A percentile compares a stretch with the other conserved stretches of the same genome.
phyloP scores from a whole-genome alignment of 306 rosid species.

The Vicia sativa region DNA sequence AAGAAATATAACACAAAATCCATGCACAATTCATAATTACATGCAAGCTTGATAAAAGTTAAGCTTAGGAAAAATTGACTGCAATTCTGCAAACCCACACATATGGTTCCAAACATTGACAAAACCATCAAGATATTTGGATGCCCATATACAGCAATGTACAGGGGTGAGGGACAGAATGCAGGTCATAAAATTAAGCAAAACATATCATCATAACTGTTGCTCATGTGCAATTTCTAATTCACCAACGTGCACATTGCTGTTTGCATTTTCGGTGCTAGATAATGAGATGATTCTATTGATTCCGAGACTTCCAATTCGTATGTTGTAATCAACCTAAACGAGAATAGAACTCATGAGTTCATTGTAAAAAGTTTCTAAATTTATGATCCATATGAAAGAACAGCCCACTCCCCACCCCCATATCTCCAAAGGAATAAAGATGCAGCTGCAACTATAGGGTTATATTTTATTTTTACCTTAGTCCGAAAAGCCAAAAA shows the following conservation, averaged over 20 bases:
- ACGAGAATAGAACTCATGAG: slow-evolving; percentile 20
- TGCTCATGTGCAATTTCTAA: slow-evolving; percentile 32
- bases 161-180: slow-evolving; percentile 35
- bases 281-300: slow-evolving; percentile 28
- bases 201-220: slow-evolving; percentile 27
- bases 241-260: slow-evolving; percentile 32
- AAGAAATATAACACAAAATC: slow-evolving; percentile 28
- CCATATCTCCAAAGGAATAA: not conserved
- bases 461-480: slow-evolving; percentile 46
- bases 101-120: slow-evolving; percentile 31
- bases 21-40: slow-evolving; percentile 49
- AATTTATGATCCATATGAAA: slow-evolving; percentile 9
- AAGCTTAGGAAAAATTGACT: slow-evolving; percentile 31
- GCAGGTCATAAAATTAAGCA: slow-evolving; percentile 2
- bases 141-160: slow-evolving; percentile 49
- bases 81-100: slow-evolving; percentile 39
- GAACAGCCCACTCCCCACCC: not conserved
- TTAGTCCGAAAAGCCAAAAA: slow-evolving; percentile 65
- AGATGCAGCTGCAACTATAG: slow-evolving; percentile 30
- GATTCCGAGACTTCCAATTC: slow-evolving; percentile 15
- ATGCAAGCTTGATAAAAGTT: slow-evolving; percentile 41
- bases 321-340: slow-evolving; percentile 36
- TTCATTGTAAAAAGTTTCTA: slow-evolving; percentile 15
- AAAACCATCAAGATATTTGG: slow-evolving; percentile 43
- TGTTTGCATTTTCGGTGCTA: slow-evolving; percentile 17